A percentile compares a stretch with the other conserved stretches of the same genome.
Conservation (phyloP, 2,329 filamentous ascomycete species). For the Cladosporium sp. region DNA sequence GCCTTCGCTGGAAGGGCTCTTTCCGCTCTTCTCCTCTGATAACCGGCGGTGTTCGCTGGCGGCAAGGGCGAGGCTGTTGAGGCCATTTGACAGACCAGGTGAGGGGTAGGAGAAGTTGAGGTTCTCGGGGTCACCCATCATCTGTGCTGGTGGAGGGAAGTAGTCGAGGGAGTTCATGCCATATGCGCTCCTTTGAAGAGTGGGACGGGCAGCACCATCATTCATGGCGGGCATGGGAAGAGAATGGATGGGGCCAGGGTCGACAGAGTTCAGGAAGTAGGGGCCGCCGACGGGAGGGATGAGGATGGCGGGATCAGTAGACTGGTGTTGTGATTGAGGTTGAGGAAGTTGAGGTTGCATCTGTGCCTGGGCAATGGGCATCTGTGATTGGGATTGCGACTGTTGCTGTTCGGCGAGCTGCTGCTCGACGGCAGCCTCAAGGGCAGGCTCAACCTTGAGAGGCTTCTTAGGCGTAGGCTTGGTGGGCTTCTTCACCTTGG, state of each 20-base stretch:
- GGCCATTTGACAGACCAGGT: constrained; percentile 33
- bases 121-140: constrained; percentile 28
- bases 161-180: constrained; percentile 30
- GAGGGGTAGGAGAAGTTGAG: constrained; percentile 34
- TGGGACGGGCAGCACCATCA: constrained; percentile 28
- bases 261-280: constrained; percentile 30
- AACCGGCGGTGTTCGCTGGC: constrained; percentile 32
- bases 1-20: constrained; percentile 4
- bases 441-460: constrained; percentile 25
- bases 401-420: constrained; percentile 28
- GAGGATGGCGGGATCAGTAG: constrained; percentile 24
- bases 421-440: constrained; percentile 32
- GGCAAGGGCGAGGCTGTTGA: constrained; percentile 35
- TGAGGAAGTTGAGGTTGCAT: constrained; percentile 16
- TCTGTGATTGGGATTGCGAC: constrained; percentile 10
- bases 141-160: constrained; percentile 25
- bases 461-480: constrained; percentile 32
- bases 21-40: constrained; percentile 26
- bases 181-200: constrained; percentile 29
- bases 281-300: constrained; percentile 26
- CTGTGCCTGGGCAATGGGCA: constrained; percentile 15
- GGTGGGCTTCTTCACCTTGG: constrained; percentile 41
- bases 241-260: constrained; percentile 31
- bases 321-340: constrained; percentile 11
- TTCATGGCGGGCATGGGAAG: constrained; percentile 30